A percentile compares a stretch with the other conserved stretches of the same genome.
phyloP scores from a whole-genome alignment of 257 asterid species.

The Solanum paucissectum region DNA sequence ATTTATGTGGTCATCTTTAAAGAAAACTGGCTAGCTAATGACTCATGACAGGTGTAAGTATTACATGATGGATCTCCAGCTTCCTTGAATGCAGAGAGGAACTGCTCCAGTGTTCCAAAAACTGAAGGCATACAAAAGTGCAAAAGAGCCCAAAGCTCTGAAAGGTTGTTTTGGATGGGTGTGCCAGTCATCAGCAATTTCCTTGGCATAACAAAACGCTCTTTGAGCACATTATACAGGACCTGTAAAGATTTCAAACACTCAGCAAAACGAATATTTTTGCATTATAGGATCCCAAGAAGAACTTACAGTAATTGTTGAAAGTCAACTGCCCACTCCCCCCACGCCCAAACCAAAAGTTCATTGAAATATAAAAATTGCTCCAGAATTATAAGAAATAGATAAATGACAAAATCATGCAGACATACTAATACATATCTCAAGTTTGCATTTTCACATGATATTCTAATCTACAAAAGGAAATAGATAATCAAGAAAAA shows the following conservation, averaged over 20 bases:
- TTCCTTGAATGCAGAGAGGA: slow-evolving; percentile 67
- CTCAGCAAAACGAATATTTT: not conserved
- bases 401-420: not conserved
- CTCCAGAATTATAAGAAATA: not conserved
- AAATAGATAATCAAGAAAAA: not conserved
- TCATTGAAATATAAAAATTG: not conserved
- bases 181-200: slow-evolving; percentile 94
- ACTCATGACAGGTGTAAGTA: not conserved
- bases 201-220: slow-evolving; percentile 70
- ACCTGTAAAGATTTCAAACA: slow-evolving; percentile 39
- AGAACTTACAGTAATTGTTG: not conserved
- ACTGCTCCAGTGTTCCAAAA: slow-evolving; percentile 73
- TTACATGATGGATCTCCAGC: slow-evolving; percentile 79
- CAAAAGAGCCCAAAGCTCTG: slow-evolving; percentile 93
- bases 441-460: not conserved
- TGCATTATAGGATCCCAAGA: not conserved
- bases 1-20: not conserved
- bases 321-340: not conserved
- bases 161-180: slow-evolving; percentile 85
- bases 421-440: not conserved
- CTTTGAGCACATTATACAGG: slow-evolving; percentile 51
- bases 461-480: not conserved
- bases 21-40: not conserved
- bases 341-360: not conserved
- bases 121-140: slow-evolving; percentile 77